A percentile compares a stretch with the other conserved stretches of the same genome.
phyloP scores from a whole-genome alignment of 768 basidiomycete species.

The Cystobasidium tubakii region DNA sequence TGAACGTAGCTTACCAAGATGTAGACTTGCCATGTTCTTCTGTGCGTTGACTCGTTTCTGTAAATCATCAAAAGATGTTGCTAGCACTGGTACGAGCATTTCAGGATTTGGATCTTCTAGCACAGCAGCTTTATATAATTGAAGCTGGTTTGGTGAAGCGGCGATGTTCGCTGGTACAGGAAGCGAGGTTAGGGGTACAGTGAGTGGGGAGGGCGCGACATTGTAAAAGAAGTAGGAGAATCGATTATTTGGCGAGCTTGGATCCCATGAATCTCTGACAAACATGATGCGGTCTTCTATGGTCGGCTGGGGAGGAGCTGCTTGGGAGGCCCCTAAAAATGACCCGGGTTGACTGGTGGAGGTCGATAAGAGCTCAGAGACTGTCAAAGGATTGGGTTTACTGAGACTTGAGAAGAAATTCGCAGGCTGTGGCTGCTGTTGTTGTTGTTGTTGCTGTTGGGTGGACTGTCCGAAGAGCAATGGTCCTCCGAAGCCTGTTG shows the following conservation, averaged over 20 bases:
- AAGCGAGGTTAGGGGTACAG: slow-evolving; percentile 16
- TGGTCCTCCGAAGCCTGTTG: slow-evolving; percentile 4
- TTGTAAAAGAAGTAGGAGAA: slow-evolving; percentile 28
- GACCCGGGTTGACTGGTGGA: not conserved
- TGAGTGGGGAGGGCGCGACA: slow-evolving; percentile 3
- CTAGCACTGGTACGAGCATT: slow-evolving; percentile 26
- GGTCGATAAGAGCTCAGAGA: slow-evolving; percentile 25
- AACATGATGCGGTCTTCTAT: slow-evolving; percentile 17
- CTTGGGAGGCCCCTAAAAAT: not conserved
- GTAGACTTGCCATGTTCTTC: slow-evolving; percentile 15
- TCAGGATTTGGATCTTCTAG: slow-evolving; percentile 32
- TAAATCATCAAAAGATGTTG: slow-evolving; percentile 29
- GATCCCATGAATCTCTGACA: slow-evolving; percentile 26
- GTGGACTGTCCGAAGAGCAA: slow-evolving; percentile 10
- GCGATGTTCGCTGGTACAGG: slow-evolving; percentile 18
- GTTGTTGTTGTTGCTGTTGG: slow-evolving; percentile 16
- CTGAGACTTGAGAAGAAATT: not conserved
- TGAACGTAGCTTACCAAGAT: slow-evolving; percentile 7
- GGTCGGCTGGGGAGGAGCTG: not conserved
- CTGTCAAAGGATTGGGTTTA: slow-evolving; percentile 25
- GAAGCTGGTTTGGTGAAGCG: slow-evolving; percentile 4
- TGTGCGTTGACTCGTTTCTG: slow-evolving; percentile 32
- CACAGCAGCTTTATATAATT: slow-evolving; percentile 26
- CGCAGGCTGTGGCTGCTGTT: slow-evolving; percentile 11
- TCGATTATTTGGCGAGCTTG: slow-evolving; percentile 1